Evolutionary conservation across 345 rosid species (phyloP).

Genomic region (Erysimum cheiranthoides): DNA sequence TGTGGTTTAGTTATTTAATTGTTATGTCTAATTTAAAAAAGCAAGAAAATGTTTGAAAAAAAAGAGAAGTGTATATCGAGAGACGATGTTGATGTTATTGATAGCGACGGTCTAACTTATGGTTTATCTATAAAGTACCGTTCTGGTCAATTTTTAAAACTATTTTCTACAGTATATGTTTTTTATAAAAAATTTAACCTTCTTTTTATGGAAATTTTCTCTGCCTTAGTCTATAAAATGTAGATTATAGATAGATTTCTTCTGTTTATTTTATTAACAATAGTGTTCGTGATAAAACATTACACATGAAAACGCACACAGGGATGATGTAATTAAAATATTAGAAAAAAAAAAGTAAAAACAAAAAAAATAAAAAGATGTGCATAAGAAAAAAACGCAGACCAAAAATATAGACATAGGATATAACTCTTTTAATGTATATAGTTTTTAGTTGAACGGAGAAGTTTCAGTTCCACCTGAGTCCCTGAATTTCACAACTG

Average conservation of each 20-base stretch:
- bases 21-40: conserved; percentile 29
- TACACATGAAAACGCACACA: not conserved
- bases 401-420: conserved; percentile 43
- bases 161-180: not conserved
- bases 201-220: not conserved
- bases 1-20: conserved; percentile 40
- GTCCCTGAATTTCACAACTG: conserved; percentile 52
- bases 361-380: not conserved
- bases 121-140: conserved; percentile 43
- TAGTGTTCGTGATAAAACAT: not conserved
- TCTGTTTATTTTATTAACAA: not conserved
- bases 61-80: conserved; percentile 40
- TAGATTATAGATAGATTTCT: not conserved
- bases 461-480: conserved; percentile 52
- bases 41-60: conserved; percentile 27
- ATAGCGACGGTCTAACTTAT: conserved; percentile 49
- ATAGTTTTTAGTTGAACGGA: conserved; percentile 40
- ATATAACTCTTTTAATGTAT: conserved; percentile 46
- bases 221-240: not conserved
- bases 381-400: conserved; percentile 17
- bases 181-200: not conserved
- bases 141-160: conserved; percentile 32
- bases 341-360: not conserved
- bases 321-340: conserved; percentile 20
- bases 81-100: conserved; percentile 47